Evolutionary conservation across 768 basidiomycete species (phyloP).

Genomic region (Pulveroboletus sp.): DNA sequence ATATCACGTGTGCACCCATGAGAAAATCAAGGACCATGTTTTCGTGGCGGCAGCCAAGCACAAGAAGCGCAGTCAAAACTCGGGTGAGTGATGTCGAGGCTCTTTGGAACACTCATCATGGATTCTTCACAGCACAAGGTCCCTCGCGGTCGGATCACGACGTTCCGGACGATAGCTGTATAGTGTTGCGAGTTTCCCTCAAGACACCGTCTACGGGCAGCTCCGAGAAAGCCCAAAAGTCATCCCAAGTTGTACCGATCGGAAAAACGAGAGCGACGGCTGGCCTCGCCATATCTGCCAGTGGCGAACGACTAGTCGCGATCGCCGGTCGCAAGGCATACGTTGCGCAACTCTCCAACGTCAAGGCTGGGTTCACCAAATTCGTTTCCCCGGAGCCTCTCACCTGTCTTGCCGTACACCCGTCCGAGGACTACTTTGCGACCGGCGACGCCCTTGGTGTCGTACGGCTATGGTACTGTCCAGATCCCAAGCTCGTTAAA

Average conservation of each 20-base stretch:
- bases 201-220: constrained; percentile 36
- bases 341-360: constrained; percentile 55
- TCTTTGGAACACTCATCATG: not conserved
- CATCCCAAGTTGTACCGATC: constrained; percentile 50
- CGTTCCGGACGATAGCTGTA: constrained; percentile 41
- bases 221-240: constrained; percentile 40
- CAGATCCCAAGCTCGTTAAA: constrained; percentile 55
- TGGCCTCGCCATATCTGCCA: constrained; percentile 69
- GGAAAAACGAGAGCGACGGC: constrained; percentile 65
- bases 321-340: constrained; percentile 76
- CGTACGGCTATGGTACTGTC: constrained; percentile 91
- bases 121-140: constrained; percentile 12
- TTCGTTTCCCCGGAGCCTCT: constrained; percentile 76
- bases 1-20: constrained; percentile 66
- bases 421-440: constrained; percentile 88
- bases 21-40: constrained; percentile 59
- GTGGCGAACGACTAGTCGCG: constrained; percentile 74
- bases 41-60: constrained; percentile 63
- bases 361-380: constrained; percentile 70
- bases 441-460: constrained; percentile 86
- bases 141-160: not conserved
- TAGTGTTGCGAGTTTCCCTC: constrained; percentile 62
- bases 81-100: constrained; percentile 10
- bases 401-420: constrained; percentile 85
- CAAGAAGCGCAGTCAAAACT: constrained; percentile 40